phyloP scores from a whole-genome alignment of 2,329 filamentous ascomycete genomes.

The Clarireedia sp. region DNA sequence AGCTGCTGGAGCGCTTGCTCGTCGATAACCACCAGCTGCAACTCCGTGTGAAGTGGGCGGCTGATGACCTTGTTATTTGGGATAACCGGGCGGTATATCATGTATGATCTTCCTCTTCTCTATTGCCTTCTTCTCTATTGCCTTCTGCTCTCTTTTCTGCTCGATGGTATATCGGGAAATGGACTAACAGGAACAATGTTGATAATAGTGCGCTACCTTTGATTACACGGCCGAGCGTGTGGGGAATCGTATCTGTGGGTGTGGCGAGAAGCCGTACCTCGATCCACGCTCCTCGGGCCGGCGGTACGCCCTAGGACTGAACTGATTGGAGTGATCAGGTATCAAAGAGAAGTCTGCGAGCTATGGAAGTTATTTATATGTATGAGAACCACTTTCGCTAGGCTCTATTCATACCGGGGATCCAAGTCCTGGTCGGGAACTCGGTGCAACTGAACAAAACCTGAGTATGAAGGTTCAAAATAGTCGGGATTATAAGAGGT shows the following conservation, averaged over 20 bases:
- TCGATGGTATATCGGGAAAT: no score
- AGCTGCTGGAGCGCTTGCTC: conserved; percentile 32
- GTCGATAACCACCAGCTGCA: conserved; percentile 46
- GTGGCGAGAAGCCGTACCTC: conserved; percentile 41
- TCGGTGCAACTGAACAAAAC: no score
- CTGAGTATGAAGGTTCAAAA: no score
- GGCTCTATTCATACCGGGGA: no score
- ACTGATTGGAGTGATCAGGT: neutral
- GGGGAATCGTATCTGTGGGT: conserved; percentile 38
- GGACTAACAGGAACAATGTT: neutral
- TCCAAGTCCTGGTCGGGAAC: no score
- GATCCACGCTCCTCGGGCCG: conserved; percentile 28
- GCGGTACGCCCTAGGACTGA: neutral
- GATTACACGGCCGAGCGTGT: conserved; percentile 45
- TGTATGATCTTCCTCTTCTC: conserved; percentile 20
- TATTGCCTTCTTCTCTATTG: neutral
- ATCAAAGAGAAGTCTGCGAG: neutral
- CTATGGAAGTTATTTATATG: neutral
- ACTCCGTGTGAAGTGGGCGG: conserved; percentile 31
- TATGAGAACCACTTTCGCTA: no score
- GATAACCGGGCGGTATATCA: conserved; percentile 48
- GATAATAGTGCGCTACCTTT: conserved; percentile 40
- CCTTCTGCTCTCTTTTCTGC: neutral
- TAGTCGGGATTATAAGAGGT: no score
- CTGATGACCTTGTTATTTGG: conserved; percentile 49